Evolutionary conservation across 2,329 filamentous ascomycete species (phyloP).

Genomic region (Fusarium subtropicale): DNA sequence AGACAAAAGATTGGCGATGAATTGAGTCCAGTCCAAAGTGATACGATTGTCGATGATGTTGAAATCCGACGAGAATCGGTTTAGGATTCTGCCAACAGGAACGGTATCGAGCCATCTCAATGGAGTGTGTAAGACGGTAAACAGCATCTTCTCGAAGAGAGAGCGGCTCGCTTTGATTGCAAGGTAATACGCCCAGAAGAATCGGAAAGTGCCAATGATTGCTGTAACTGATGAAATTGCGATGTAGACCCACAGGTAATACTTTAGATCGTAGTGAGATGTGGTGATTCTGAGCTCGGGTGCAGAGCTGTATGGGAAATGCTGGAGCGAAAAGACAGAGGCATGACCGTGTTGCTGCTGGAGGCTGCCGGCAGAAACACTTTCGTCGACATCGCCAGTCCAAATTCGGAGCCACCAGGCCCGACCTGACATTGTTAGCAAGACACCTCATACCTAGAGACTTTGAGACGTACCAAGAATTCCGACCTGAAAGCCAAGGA

Average conservation of each 20-base stretch:
- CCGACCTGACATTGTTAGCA: constrained; percentile 53
- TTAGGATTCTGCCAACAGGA: constrained; percentile 79
- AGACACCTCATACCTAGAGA: neutral
- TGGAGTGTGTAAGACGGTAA: constrained; percentile 75
- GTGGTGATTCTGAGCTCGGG: constrained; percentile 47
- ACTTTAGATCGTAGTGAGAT: constrained; percentile 60
- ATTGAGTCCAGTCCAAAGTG: constrained; percentile 71
- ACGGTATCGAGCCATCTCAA: constrained; percentile 86
- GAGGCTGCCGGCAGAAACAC: constrained; percentile 38
- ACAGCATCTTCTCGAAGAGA: constrained; percentile 75
- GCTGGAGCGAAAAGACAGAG: constrained; percentile 61
- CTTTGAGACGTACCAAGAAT: constrained; percentile 59
- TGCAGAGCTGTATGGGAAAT: constrained; percentile 57
- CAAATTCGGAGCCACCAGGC: constrained; percentile 75
- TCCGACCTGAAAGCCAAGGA: constrained; percentile 65
- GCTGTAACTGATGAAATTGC: constrained; percentile 72
- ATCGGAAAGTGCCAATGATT: constrained; percentile 70
- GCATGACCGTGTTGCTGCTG: constrained; percentile 54
- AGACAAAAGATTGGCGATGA: constrained; percentile 69
- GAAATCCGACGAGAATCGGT: constrained; percentile 83
- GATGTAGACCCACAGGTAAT: constrained; percentile 78
- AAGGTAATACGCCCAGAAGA: constrained; percentile 71
- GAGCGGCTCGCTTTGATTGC: constrained; percentile 75
- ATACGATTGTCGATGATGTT: constrained; percentile 76
- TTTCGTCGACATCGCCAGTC: constrained; percentile 58